Base-by-base conservation (phyloP, 2,329 filamentous ascomycete genomes). In the Ilyonectria mors-panacis region DNA sequence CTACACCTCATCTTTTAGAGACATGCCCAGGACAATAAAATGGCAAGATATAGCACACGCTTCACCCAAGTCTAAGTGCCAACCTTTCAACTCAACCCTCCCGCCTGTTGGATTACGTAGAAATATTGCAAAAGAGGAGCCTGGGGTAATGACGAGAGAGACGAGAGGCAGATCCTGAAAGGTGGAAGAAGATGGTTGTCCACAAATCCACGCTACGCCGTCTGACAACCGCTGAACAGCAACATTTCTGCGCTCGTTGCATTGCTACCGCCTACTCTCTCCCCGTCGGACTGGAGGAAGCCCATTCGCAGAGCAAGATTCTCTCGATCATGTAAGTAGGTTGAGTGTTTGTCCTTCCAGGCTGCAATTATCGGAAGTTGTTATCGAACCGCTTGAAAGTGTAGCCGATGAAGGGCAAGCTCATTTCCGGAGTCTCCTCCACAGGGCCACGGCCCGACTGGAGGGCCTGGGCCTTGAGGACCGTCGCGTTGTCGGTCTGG, bases 321-420 rank as follows among this genome's bases (percentile, higher is more conserved):
- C 57, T 42, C 53, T 15, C 26, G 15, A 47, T 55, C 47, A 57
- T 48, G 37, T 26, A 35, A 59, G 56, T 45, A 35, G 37, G 30
- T 45, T 53, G 60, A 65, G 56, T 42, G 48, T 37, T 19, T 59
- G 54, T 47, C 37, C 42, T 33, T 57, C 59, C 19, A 50, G 45
- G 30, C 47, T 68, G 30, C 59, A 44, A 56, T 76, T 75, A 91
- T 76, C 88, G 86, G 80, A 89, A 91, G 84, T 90, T 91, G 82
- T 90, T 90, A 81, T 92, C 89, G 75, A 99, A 99, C 69, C 96
- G 93, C 89, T 98, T 99, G 86, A 98, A 99, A 9, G 96, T 84
- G 75, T 83, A 83, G 45, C 82, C 82, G 64, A 83, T 83, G 68
- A 83, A 99, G 3, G 96, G 96, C 83, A 99, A 84, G 83, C 93